Conservation (phyloP, 2,329 filamentous ascomycete species). For the Cryoendolithus antarcticus region DNA sequence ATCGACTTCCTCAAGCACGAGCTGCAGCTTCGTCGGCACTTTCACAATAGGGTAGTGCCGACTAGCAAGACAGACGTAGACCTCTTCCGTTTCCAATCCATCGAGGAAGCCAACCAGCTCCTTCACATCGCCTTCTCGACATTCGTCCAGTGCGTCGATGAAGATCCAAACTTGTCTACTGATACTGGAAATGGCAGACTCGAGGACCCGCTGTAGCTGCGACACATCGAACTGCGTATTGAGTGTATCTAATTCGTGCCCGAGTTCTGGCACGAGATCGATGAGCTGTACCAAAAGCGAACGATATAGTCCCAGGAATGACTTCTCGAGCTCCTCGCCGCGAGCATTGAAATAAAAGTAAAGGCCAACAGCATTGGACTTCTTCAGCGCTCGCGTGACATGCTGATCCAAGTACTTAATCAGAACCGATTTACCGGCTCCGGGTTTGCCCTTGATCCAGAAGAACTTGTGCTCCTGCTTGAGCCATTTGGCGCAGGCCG, state of each 20-base stretch:
- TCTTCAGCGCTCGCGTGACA: slow-evolving; percentile 4
- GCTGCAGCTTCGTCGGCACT: slow-evolving; percentile 18
- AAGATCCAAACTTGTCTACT: slow-evolving; percentile 22
- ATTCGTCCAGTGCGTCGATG: slow-evolving; percentile 37
- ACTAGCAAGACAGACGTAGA: slow-evolving; percentile 30
- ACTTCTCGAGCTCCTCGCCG: slow-evolving; percentile 33
- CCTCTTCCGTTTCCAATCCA: slow-evolving; percentile 14
- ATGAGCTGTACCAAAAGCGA: slow-evolving; percentile 39
- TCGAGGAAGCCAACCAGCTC: slow-evolving; percentile 29
- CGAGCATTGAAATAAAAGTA: slow-evolving; percentile 41
- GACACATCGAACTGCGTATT: not conserved
- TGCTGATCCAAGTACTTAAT: slow-evolving; percentile 17
- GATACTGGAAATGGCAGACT: slow-evolving; percentile 15
- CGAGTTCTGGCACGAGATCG: slow-evolving; percentile 14
- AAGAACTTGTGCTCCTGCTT: slow-evolving; percentile 21
- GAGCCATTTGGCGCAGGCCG: slow-evolving; percentile 28
- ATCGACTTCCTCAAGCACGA: slow-evolving; percentile 25
- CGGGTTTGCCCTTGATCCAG: slow-evolving; percentile 30
- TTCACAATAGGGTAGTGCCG: slow-evolving; percentile 33
- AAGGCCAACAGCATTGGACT: slow-evolving; percentile 15
- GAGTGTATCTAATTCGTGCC: not conserved
- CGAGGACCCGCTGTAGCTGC: not conserved
- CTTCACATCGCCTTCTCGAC: slow-evolving; percentile 25
- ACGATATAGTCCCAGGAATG: slow-evolving; percentile 38
- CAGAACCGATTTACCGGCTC: slow-evolving; percentile 28